Evolutionary conservation across 2,329 filamentous ascomycete genomes (phyloP).

Genomic region (Aplosporella prunicola): DNA sequence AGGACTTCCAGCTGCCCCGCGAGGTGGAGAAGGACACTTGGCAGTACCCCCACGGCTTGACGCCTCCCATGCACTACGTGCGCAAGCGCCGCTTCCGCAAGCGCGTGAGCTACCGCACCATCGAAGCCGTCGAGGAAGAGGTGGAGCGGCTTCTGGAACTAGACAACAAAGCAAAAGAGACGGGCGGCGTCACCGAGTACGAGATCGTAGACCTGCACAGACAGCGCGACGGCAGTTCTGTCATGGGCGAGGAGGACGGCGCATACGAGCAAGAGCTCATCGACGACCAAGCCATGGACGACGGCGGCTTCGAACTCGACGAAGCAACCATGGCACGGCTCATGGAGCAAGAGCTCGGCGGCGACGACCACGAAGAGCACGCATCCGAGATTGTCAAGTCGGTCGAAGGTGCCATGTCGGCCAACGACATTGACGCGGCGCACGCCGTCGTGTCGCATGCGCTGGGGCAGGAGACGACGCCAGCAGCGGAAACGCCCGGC

Average conservation of each 20-base stretch:
- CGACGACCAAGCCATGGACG: slow-evolving; percentile 40
- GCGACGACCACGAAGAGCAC: slow-evolving; percentile 26
- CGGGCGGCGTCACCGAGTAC: slow-evolving; percentile 45
- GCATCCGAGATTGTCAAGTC: slow-evolving; percentile 5
- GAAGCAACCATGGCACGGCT: slow-evolving; percentile 26
- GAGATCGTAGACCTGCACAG: slow-evolving; percentile 43
- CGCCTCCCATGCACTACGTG: slow-evolving; percentile 79
- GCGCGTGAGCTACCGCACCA: slow-evolving; percentile 70
- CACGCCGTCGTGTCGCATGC: slow-evolving; percentile 30
- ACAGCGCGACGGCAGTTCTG: slow-evolving; percentile 6
- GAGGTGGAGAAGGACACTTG: slow-evolving; percentile 60
- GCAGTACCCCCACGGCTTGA: slow-evolving; percentile 75
- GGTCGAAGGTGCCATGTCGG: slow-evolving; percentile 15
- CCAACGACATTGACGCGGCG: slow-evolving; percentile 18
- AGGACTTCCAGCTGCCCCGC: slow-evolving; percentile 51
- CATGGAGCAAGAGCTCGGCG: slow-evolving; percentile 24
- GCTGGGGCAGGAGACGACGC: slow-evolving; percentile 17
- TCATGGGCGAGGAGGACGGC: slow-evolving; percentile 19
- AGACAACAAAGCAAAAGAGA: slow-evolving; percentile 47
- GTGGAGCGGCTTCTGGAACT: slow-evolving; percentile 64
- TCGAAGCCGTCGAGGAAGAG: slow-evolving; percentile 73
- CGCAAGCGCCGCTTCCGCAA: slow-evolving; percentile 76
- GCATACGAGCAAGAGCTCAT: slow-evolving; percentile 28
- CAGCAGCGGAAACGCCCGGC: slow-evolving; percentile 16
- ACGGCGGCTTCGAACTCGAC: slow-evolving; percentile 23